Conservation (phyloP, 306 rosid genomes). For the Quercus wislizeni region DNA sequence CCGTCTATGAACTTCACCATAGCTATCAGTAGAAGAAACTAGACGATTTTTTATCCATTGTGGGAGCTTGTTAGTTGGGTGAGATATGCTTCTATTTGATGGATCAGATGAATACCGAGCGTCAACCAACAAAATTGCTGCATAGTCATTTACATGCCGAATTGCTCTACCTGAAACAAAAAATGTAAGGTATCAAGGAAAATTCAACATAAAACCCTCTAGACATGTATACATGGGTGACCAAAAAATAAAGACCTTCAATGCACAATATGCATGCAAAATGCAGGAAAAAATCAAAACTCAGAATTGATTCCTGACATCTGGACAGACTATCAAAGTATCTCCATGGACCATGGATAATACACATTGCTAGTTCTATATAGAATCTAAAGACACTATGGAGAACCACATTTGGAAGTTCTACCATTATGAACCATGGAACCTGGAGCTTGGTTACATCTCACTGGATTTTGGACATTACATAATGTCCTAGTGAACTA, state of each 20-base stretch:
- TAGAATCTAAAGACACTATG: background rate
- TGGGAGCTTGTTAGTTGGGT: slow-evolving; percentile 76
- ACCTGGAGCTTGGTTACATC: slow-evolving; percentile 7
- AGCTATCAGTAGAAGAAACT: slow-evolving; percentile 54
- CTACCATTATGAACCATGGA: background rate
- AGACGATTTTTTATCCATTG: slow-evolving; percentile 80
- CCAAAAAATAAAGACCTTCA: background rate
- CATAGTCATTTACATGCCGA: slow-evolving; percentile 86
- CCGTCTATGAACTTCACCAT: slow-evolving; percentile 77
- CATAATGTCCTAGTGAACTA: background rate
- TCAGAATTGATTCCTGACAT: background rate
- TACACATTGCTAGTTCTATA: background rate
- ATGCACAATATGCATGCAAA: slow-evolving; percentile 17
- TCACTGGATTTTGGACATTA: slow-evolving; percentile 4
- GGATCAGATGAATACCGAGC: slow-evolving; percentile 65
- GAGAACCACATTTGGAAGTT: background rate
- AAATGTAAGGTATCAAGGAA: slow-evolving; percentile 13
- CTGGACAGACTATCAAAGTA: background rate
- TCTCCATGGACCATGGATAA: background rate
- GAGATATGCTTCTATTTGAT: slow-evolving; percentile 53
- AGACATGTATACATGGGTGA: background rate
- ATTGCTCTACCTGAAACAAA: slow-evolving; percentile 72
- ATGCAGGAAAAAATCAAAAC: background rate
- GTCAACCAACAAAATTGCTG: slow-evolving; percentile 81
- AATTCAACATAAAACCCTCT: slow-evolving; percentile 5